Evolutionary conservation across 176 grass and related monocot species (phyloP).

Genomic region (Guadua angustifolia): DNA sequence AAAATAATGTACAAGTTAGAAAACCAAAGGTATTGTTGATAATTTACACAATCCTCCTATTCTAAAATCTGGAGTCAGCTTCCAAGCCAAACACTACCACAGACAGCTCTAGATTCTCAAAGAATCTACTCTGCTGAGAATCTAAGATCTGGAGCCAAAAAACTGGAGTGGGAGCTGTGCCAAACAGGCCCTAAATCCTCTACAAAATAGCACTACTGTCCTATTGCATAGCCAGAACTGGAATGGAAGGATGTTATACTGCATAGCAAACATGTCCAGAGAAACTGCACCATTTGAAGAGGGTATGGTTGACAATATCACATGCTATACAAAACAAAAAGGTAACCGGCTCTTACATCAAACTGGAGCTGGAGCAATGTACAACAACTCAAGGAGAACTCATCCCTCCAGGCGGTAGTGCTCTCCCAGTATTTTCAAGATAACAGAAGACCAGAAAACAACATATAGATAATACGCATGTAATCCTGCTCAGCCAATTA

Average conservation of each 20-base stretch:
- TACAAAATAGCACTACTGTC: neutral
- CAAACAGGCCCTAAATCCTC: conserved; percentile 1
- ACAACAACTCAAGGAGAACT: conserved; percentile 48
- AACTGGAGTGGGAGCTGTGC: no score
- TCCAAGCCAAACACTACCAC: no score
- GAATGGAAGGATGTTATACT: conserved; percentile 3
- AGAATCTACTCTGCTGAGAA: no score
- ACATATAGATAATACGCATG: conserved; percentile 44
- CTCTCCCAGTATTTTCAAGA: conserved; percentile 50
- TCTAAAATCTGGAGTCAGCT: no score
- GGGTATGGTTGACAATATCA: conserved; percentile 26
- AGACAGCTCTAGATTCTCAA: no score
- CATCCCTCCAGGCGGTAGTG: conserved; percentile 51
- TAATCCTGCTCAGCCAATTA: conserved; percentile 70
- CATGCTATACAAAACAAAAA: conserved; percentile 54
- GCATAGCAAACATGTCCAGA: conserved; percentile 31
- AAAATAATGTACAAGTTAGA: no score
- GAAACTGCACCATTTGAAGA: conserved; percentile 15
- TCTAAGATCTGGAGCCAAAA: no score
- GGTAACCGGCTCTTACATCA: conserved; percentile 57
- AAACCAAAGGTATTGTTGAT: no score
- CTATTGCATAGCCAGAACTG: conserved; percentile 18
- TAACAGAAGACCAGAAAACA: conserved; percentile 38
- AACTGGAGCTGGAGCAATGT: conserved; percentile 54
- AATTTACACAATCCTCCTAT: no score